Conservation (phyloP, 2,329 filamentous ascomycete genomes). For the Ramularia collo-cygni region DNA sequence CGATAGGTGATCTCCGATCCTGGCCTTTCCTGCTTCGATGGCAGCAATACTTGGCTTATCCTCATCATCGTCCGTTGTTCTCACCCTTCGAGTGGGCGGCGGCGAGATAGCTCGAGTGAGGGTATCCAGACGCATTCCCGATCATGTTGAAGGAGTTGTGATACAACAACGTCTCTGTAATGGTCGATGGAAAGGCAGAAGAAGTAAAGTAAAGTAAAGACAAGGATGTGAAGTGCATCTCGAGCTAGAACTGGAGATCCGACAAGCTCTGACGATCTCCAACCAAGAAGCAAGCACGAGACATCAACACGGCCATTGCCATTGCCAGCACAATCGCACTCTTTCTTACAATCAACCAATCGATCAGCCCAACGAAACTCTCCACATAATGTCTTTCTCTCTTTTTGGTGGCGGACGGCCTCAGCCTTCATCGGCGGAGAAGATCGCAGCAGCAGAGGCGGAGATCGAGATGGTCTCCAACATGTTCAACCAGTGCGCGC, state of each 20-base stretch:
- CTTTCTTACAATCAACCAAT: neutral
- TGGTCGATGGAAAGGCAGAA: too few relatives aligned
- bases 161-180: too few relatives aligned
- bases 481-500: constrained; percentile 87
- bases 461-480: constrained; percentile 97
- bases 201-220: too few relatives aligned
- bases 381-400: constrained; percentile 54
- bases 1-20: constrained; percentile 42
- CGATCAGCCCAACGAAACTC: neutral
- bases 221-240: too few relatives aligned
- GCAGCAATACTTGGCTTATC: constrained; percentile 31
- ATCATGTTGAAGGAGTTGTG: neutral
- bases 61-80: neutral
- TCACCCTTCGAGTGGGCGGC: constrained; percentile 21
- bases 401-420: constrained; percentile 63
- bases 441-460: constrained; percentile 91
- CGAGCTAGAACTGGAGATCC: too few relatives aligned
- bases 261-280: too few relatives aligned
- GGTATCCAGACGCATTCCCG: constrained; percentile 13
- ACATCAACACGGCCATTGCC: too few relatives aligned
- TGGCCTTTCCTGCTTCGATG: constrained; percentile 46
- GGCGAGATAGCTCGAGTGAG: constrained; percentile 26
- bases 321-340: too few relatives aligned
- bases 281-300: too few relatives aligned
- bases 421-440: constrained; percentile 90